Evolutionary conservation across 305 asterid species (phyloP), one percentile per base, ranked within the genome.

Genomic region (Stenogyne calaminthoides): DNA sequence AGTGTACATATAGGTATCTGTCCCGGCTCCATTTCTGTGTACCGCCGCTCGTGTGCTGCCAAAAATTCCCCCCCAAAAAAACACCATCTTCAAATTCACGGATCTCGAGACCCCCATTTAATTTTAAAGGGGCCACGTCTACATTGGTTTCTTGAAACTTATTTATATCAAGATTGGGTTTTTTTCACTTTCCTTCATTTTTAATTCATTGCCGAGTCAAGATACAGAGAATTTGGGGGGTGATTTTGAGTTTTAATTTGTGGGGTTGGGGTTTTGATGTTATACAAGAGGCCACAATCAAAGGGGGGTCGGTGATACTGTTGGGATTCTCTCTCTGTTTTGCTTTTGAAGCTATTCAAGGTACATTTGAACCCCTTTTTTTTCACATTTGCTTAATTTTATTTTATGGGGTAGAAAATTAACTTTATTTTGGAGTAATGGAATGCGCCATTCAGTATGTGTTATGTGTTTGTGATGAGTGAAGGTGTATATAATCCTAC

Each of bases 261-360:
- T 54, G 80, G 37, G 71, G 78, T 37, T 77, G 46, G 66, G 47
- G 60, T 11, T 58, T 73, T 66, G 76, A 79, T 83, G 80, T 74
- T 66, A 52, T 78, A 44, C 83, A 27, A 52, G 51, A 40, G 66
- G 65, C 93, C 94, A 65, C 40, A 83, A 77, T 83, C 85, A 32
- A 59, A 82, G 90, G 92, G 74, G 80, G 88, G 89, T 70, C 92
- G 96, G 91, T 85, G 92, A 77, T 81, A 51, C 57, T 85, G 86
- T 85, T 80, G 84, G 89, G 77, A 83, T 82, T 81, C 81, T 16
- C 70, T 78, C 81, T 78, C 81, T 72, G 77, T 70, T 74, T 78
- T 82, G 56, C 73, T 75, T 77, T 82, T 29, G 64, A 70, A 79
- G 70, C 4, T 59, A 74, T 59, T 79, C 78, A 80, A 77, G 84